A percentile compares a stretch with the other conserved stretches of the same genome.
Conservation (phyloP, 495 filamentous ascomycete genomes). For the Penicillium bialowiezense region DNA sequence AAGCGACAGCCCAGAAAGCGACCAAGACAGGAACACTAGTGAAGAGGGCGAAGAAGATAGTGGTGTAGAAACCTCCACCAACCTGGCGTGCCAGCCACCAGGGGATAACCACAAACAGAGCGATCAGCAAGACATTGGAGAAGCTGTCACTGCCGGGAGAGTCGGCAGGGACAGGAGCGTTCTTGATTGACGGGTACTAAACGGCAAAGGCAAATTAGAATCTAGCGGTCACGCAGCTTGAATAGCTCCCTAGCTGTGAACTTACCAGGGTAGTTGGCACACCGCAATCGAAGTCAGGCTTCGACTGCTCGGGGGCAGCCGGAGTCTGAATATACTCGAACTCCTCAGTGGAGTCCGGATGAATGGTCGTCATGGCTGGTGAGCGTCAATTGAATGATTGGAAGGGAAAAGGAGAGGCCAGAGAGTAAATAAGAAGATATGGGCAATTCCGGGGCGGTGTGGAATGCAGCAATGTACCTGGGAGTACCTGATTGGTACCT, state of each 20-base stretch:
- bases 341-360: conserved; percentile 56
- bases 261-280: conserved; percentile 29
- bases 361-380: conserved; percentile 43
- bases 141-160: conserved; percentile 57
- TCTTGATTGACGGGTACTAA: conserved; percentile 62
- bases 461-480: conserved; percentile 4
- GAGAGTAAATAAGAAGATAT: conserved; percentile 24
- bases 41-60: conserved; percentile 55
- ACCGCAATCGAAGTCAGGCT: conserved; percentile 32
- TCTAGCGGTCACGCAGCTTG: not conserved
- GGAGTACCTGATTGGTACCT: conserved; percentile 11
- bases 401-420: conserved; percentile 20
- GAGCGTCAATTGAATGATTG: conserved; percentile 24
- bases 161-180: conserved; percentile 63
- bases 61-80: conserved; percentile 54
- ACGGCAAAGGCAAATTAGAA: conserved; percentile 1
- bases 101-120: conserved; percentile 48
- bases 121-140: conserved; percentile 54
- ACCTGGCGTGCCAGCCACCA: conserved; percentile 54
- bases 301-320: conserved; percentile 43
- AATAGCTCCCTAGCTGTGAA: conserved; percentile 3
- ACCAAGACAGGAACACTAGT: conserved; percentile 56
- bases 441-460: conserved; percentile 30
- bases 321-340: conserved; percentile 69
- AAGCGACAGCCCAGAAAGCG: conserved; percentile 58